A percentile compares a stretch with the other conserved stretches of the same genome.
Evolutionary conservation across 2,329 filamentous ascomycete genomes (phyloP).

Genomic region (Eutypa lata): DNA sequence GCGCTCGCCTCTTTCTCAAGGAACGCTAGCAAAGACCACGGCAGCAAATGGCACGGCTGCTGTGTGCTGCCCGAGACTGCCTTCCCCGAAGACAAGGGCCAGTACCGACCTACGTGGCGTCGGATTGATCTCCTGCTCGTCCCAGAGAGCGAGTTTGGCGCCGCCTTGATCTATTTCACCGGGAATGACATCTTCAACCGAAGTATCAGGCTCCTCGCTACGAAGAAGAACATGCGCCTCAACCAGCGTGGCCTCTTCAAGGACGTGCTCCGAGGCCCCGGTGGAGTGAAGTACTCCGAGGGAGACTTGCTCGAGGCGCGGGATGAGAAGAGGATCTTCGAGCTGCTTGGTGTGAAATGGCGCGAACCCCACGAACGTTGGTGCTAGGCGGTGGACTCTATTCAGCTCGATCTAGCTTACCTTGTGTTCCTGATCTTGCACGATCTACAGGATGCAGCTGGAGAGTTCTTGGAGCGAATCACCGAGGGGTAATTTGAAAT

Average conservation of each 20-base stretch:
- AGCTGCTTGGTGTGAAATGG: constrained; percentile 80
- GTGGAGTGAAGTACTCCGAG: constrained; percentile 59
- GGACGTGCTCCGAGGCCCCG: constrained; percentile 60
- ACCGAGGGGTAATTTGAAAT: too few relatives aligned
- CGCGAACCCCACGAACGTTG: constrained; percentile 72
- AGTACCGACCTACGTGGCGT: constrained; percentile 60
- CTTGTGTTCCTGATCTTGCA: too few relatives aligned
- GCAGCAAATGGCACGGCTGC: constrained; percentile 85
- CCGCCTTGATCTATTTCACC: constrained; percentile 90
- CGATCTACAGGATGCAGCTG: too few relatives aligned
- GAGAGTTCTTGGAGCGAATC: too few relatives aligned
- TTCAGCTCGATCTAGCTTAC: too few relatives aligned
- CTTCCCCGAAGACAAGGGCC: constrained; percentile 19
- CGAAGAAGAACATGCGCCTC: constrained; percentile 76
- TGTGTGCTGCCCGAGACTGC: constrained; percentile 60
- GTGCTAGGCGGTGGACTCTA: constrained; percentile 37
- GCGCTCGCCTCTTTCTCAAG: constrained; percentile 57
- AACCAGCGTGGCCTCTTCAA: constrained; percentile 80
- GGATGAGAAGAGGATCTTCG: constrained; percentile 78
- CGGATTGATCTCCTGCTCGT: constrained; percentile 84
- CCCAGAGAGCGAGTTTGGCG: constrained; percentile 74
- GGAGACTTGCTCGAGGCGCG: constrained; percentile 71
- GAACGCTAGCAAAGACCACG: constrained; percentile 34
- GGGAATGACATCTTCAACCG: constrained; percentile 94
- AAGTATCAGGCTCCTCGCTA: constrained; percentile 75